Percentiles rank a stretch among this genome's conserved stretches.
These are phyloP conservation scores for Talaromyces borbonicus DNA, from an alignment of 495 filamentous ascomycete species.

Conservation along the genomic window DNA sequence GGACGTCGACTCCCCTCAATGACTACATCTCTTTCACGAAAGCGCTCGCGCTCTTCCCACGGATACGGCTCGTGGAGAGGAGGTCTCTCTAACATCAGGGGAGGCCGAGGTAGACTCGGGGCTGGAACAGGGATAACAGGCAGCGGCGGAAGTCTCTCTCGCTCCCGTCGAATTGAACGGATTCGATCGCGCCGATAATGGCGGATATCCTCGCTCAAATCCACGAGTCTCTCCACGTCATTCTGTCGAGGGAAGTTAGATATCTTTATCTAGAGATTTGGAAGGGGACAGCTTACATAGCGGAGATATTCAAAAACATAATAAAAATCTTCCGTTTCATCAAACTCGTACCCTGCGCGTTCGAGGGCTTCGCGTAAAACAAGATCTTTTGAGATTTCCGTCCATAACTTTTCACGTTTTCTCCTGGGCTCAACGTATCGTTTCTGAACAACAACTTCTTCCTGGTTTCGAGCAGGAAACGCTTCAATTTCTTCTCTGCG, in stretches of 20 bases:
- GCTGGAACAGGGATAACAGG: slow-evolving; percentile 7
- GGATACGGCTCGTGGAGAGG: slow-evolving; percentile 10
- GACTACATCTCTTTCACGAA: slow-evolving; percentile 14
- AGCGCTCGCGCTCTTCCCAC: slow-evolving; percentile 13
- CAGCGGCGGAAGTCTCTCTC: slow-evolving; percentile 37
- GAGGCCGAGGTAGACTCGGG: slow-evolving; percentile 7
- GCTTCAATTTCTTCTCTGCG: slow-evolving; percentile 6
- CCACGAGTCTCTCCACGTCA: slow-evolving; percentile 64
- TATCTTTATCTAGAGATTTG: neutral
- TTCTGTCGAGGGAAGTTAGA: slow-evolving; percentile 43
- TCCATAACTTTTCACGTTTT: slow-evolving; percentile 70
- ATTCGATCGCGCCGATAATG: slow-evolving; percentile 57
- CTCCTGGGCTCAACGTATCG: slow-evolving; percentile 31
- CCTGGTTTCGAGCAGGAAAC: slow-evolving; percentile 16
- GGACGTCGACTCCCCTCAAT: slow-evolving; percentile 11
- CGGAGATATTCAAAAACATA: slow-evolving; percentile 87
- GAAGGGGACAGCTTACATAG: slow-evolving; percentile 52
- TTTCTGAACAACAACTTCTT: slow-evolving; percentile 20
- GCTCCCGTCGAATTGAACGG: slow-evolving; percentile 60
- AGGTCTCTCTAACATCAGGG: slow-evolving; percentile 5
- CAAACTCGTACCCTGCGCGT: slow-evolving; percentile 73
- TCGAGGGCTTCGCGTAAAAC: slow-evolving; percentile 84
- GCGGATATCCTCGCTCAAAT: slow-evolving; percentile 74
- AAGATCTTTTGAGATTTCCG: slow-evolving; percentile 91
- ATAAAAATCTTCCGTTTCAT: slow-evolving; percentile 82